phyloP scores from a whole-genome alignment of 352 stramenopile genomes.

The Phytophthora sp. region DNA sequence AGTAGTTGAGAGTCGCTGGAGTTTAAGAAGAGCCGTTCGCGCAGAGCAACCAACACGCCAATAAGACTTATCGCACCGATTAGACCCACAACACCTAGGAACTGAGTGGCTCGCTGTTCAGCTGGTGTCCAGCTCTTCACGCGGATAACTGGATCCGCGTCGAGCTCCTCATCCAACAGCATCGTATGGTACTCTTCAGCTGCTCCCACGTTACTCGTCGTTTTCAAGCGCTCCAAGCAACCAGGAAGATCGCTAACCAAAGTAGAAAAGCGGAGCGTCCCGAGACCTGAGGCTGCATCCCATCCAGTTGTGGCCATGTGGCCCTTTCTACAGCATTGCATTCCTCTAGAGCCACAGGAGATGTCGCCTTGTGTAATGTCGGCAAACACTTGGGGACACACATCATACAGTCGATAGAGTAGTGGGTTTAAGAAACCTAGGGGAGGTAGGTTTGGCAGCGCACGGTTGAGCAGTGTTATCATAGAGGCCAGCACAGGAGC shows the following conservation, averaged over 20 bases:
- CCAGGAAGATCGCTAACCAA: conserved; percentile 47
- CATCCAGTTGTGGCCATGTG: conserved; percentile 60
- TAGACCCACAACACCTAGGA: conserved; percentile 38
- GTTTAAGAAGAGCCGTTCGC: conserved; percentile 42
- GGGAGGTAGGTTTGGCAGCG: conserved; percentile 37
- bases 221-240: conserved; percentile 41
- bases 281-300: conserved; percentile 73
- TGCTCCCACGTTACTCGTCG: conserved; percentile 8
- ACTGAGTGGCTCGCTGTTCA: conserved; percentile 29
- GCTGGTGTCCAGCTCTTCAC: conserved; percentile 17
- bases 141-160: not conserved
- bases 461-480: conserved; percentile 63
- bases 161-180: conserved; percentile 10
- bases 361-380: conserved; percentile 74
- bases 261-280: conserved; percentile 52
- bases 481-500: conserved; percentile 73
- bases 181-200: conserved; percentile 1
- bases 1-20: conserved; percentile 2
- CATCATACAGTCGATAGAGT: conserved; percentile 63
- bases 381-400: conserved; percentile 72
- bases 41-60: conserved; percentile 45
- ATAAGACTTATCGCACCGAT: conserved; percentile 41
- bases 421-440: conserved; percentile 79
- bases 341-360: conserved; percentile 49
- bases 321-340: conserved; percentile 57